Evolutionary conservation across 129 eudicot genomes (phyloP).

Genomic region (Flaveria robusta): DNA sequence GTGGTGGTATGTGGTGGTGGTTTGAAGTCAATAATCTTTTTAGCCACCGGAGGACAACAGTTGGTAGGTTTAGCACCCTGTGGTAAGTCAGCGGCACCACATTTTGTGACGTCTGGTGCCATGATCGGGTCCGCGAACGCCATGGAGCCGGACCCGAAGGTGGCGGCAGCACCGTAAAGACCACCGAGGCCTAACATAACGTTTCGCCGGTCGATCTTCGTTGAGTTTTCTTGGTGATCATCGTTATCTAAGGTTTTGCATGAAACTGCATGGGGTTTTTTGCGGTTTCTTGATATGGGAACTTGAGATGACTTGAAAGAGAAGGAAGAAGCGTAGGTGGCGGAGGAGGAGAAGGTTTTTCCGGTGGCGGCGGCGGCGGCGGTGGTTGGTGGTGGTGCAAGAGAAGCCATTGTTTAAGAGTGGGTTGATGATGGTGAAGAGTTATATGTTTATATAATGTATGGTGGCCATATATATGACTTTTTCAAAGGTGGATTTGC

Average conservation of each 20-base stretch:
- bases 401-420: conserved; percentile 34
- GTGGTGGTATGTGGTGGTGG: conserved; percentile 33
- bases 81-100: conserved; percentile 63
- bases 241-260: conserved; percentile 47
- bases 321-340: conserved; percentile 31
- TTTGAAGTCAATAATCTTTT: conserved; percentile 38
- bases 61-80: conserved; percentile 39
- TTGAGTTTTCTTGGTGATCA: conserved; percentile 15
- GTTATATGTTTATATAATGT: conserved; percentile 31
- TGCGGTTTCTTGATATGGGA: conserved; percentile 28
- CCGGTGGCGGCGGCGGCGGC: conserved; percentile 20
- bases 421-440: conserved; percentile 1
- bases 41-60: conserved; percentile 63
- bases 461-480: conserved; percentile 7
- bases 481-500: conserved; percentile 28
- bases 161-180: conserved; percentile 52
- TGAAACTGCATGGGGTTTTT: conserved; percentile 36
- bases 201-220: conserved; percentile 57
- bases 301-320: conserved; percentile 43
- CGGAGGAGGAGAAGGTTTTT: conserved; percentile 31
- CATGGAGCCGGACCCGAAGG: conserved; percentile 33
- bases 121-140: conserved; percentile 57
- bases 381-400: conserved; percentile 34
- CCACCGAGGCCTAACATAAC: conserved; percentile 62
- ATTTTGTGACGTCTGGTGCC: conserved; percentile 57